Evolutionary conservation across 2,329 filamentous ascomycete species (phyloP).

Genomic region (Elsinoe ampelina): DNA sequence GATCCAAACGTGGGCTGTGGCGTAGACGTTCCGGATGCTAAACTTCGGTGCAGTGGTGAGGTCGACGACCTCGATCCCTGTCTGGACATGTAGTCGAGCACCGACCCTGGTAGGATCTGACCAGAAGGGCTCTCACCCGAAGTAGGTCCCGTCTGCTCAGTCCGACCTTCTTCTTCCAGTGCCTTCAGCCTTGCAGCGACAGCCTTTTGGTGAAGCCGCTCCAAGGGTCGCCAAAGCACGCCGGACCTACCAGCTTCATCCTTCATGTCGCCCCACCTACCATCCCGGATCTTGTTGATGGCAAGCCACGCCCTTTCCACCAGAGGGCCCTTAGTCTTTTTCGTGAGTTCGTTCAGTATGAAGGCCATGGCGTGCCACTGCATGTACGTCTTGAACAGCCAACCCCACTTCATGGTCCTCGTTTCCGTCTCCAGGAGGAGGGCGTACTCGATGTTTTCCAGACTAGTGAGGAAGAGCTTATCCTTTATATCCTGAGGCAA

Average conservation of each 20-base stretch:
- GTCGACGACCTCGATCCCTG: neutral
- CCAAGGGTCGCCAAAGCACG: slow-evolving; percentile 55
- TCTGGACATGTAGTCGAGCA: slow-evolving; percentile 7
- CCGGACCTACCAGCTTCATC: slow-evolving; percentile 32
- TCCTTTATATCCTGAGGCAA: slow-evolving; percentile 56
- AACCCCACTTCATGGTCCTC: slow-evolving; percentile 53
- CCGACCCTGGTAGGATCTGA: neutral
- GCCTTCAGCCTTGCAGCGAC: slow-evolving; percentile 45
- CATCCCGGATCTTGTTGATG: slow-evolving; percentile 39
- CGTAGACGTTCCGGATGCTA: neutral
- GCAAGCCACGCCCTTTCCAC: slow-evolving; percentile 54
- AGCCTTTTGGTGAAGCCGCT: slow-evolving; percentile 52
- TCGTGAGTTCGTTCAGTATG: slow-evolving; percentile 50
- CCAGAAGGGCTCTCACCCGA: slow-evolving; percentile 1
- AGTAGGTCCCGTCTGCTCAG: neutral
- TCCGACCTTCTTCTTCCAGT: slow-evolving; percentile 25
- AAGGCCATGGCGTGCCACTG: slow-evolving; percentile 59
- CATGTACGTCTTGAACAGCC: slow-evolving; percentile 55
- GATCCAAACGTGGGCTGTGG: slow-evolving; percentile 8
- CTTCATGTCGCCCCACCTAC: slow-evolving; percentile 31
- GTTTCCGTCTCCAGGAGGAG: slow-evolving; percentile 56
- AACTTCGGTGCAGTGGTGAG: neutral
- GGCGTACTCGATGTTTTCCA: slow-evolving; percentile 66
- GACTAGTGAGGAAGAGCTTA: slow-evolving; percentile 59
- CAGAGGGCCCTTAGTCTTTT: slow-evolving; percentile 46